Conservation (phyloP, 2,329 filamentous ascomycete genomes). For the Colletotrichum sp. region DNA sequence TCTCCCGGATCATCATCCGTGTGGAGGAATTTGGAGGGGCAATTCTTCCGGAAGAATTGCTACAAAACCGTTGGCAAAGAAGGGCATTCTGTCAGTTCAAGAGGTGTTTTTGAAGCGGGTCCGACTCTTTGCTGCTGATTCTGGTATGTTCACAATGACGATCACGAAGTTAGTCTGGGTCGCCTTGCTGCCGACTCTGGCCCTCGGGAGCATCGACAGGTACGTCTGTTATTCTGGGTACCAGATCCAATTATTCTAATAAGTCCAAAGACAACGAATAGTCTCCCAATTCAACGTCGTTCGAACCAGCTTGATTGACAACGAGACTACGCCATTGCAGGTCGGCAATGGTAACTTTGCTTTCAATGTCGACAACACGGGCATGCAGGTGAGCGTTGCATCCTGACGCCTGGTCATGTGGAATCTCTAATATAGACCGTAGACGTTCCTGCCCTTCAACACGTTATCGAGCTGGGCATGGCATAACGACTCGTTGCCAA, state of each 20-base stretch:
- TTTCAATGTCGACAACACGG: constrained; percentile 51
- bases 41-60: constrained; percentile 10
- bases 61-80: not conserved
- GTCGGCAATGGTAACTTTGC: constrained; percentile 56
- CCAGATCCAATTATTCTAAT: not conserved
- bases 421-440: not conserved
- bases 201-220: not conserved
- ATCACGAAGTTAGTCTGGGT: not conserved
- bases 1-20: not conserved
- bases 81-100: no score
- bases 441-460: constrained; percentile 48
- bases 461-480: constrained; percentile 54
- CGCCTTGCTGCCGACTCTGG: not conserved
- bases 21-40: constrained; percentile 1
- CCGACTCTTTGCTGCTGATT: not conserved
- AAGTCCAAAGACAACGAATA: constrained; percentile 20
- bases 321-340: constrained; percentile 54
- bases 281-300: constrained; percentile 27
- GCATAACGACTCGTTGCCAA: constrained; percentile 52
- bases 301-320: constrained; percentile 26
- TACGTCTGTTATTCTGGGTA: not conserved
- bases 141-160: not conserved
- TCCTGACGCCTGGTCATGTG: accelerated
- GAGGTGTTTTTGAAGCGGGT: not conserved
- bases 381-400: constrained; percentile 38